Percentiles rank a stretch among this genome's conserved stretches.
phyloP scores from a whole-genome alignment of 1,284 basidiomycete genomes.

The Cutaneotrichosporon mucoides region DNA sequence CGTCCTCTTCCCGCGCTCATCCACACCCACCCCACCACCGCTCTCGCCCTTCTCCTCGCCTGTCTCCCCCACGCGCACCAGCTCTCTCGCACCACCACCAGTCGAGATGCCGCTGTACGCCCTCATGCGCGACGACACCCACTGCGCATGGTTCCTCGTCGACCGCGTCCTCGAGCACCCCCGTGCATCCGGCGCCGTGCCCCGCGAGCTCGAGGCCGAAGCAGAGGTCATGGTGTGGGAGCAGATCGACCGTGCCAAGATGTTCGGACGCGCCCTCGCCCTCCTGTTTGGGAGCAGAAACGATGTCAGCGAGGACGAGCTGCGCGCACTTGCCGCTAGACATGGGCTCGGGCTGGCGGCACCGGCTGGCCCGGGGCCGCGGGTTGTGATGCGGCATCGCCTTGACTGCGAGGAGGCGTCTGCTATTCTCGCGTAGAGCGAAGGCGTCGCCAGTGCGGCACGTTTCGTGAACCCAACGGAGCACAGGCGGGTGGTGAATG shows the following conservation, averaged over 20 bases:
- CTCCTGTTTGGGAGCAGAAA: conserved; percentile 22
- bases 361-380: not conserved
- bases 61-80: no score
- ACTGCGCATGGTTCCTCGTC: conserved; percentile 37
- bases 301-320: conserved; percentile 22
- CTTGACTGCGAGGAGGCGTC: not conserved
- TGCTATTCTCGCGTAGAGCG: conserved; percentile 1
- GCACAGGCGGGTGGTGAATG: no score
- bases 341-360: conserved; percentile 15
- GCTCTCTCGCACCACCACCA: conserved; percentile 19
- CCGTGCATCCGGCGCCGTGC: not conserved
- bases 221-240: conserved; percentile 39
- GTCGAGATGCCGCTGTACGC: conserved; percentile 34
- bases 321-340: conserved; percentile 24
- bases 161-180: conserved; percentile 27
- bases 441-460: no score
- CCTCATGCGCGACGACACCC: conserved; percentile 29
- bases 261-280: conserved; percentile 33
- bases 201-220: conserved; percentile 17
- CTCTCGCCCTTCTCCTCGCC: not conserved
- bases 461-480: no score
- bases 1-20: conserved; percentile 30
- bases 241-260: conserved; percentile 39
- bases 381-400: not conserved
- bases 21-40: not conserved